Base-by-base conservation (phyloP, 1,284 basidiomycete genomes). In the Cryptococcus sp. region DNA sequence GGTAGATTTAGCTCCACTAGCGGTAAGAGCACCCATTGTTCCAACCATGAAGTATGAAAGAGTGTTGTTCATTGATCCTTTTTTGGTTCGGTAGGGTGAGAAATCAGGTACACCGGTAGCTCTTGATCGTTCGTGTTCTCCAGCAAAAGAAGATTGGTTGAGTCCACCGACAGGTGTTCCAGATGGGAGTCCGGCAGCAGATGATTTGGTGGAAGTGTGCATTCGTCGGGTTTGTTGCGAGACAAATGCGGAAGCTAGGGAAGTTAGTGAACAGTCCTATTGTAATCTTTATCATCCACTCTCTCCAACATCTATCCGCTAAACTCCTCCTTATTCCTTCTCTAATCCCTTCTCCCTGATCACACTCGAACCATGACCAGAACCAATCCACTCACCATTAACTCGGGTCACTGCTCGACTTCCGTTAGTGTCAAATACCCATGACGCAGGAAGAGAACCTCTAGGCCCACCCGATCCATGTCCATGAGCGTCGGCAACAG, bases 1-100 rank as follows among this genome's bases (percentile, higher is more conserved):
- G 64, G 88, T 87, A 45, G 90, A 91, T 80, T 98, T 96, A 70
- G 94, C 95, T 61, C 87, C 90, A 23, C 90, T 90, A 56, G 96
- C 96, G 62, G 90, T 85, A 74, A 99, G 84, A 65, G 97, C 83
- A 76, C 96, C 96, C 74, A 98, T 84, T 48, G 91, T 86, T 64
- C 96, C 96, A 72, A 98, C 88, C 89, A 97, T 91, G 79, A 98
- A 90, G 83, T 99, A 99, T 41, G 89, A 90, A 59, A 97, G 80
- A 57, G 89, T 86, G 67, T 90, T 88, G 82, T 90, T 91, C 83
- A 91, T 91, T 50, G 83, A 80, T 47, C 84, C 80, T 64, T 72
- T 74, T 71, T 84, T 82, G 51, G 87, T 82, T 66, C 87, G 85
- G 82, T 98, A 98, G 48, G 83, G 78, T 55, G 84, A 83, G 75